Evolutionary conservation across 2,329 filamentous ascomycete genomes (phyloP).

Genomic region (Chrysosporium keratinophilum): DNA sequence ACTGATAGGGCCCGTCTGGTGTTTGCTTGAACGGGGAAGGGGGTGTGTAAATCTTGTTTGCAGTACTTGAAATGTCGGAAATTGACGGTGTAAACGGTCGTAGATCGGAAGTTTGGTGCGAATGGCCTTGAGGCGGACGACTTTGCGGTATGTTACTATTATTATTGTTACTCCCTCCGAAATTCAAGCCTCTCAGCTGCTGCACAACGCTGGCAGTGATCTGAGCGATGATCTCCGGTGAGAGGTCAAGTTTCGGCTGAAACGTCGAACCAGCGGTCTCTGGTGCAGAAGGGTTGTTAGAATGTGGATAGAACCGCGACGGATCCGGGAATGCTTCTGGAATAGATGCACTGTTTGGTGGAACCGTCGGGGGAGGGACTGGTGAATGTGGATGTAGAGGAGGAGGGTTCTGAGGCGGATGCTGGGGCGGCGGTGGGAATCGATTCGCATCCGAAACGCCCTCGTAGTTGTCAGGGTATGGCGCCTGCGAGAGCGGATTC

Average conservation of each 20-base stretch:
- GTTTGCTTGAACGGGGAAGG: slow-evolving; percentile 40
- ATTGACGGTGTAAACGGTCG: slow-evolving; percentile 28
- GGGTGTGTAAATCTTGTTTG: slow-evolving; percentile 41
- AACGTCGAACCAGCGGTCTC: not conserved
- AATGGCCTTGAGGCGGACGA: slow-evolving; percentile 25
- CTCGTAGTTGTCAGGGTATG: slow-evolving; percentile 7
- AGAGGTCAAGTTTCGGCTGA: slow-evolving; percentile 6
- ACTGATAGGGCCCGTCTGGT: slow-evolving; percentile 18
- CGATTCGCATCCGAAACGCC: slow-evolving; percentile 4
- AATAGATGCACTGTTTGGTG: not conserved
- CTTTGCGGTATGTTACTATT: slow-evolving; percentile 20
- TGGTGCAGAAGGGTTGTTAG: not conserved
- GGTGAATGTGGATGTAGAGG: not conserved
- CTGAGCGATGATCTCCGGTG: slow-evolving; percentile 33
- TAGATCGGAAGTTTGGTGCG: slow-evolving; percentile 24
- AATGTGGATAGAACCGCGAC: slow-evolving; percentile 6
- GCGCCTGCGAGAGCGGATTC: slow-evolving; percentile 22
- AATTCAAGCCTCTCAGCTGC: slow-evolving; percentile 43
- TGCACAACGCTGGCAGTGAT: slow-evolving; percentile 25
- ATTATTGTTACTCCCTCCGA: slow-evolving; percentile 19
- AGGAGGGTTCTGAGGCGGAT: not conserved
- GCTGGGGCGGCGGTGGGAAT: not conserved
- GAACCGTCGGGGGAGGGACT: not conserved
- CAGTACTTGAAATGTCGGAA: slow-evolving; percentile 21
- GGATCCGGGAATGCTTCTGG: slow-evolving; percentile 7